Base-by-base conservation (phyloP, 164 flowering plant genomes). In the Santalum album region DNA sequence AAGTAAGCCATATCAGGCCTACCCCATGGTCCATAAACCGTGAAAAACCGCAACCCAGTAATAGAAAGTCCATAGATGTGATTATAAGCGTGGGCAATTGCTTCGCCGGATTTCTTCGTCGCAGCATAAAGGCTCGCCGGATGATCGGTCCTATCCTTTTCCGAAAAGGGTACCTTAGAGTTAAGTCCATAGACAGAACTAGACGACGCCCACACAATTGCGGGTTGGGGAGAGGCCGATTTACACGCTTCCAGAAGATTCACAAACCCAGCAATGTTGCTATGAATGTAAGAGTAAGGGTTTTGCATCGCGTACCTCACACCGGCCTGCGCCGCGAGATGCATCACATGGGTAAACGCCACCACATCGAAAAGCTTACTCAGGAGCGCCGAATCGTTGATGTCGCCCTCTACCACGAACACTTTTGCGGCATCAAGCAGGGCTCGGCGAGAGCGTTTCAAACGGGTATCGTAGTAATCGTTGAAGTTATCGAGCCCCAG, bases 61-160 rank as follows among this genome's bases (percentile, higher is more conserved):
- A 90, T 69, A 0, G 97, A 90, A 53, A 90, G 76, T 0, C 97
- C 97, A 36, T 90, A 76, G 4, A 90, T 90, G 55, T 86, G 95
- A 51, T 86, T 86, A 52, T 86, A 86, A 53, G 88, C 82, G 47
- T 86, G 95, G 16, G 90, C 90, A 54, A 86, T 86, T 50, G 83
- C 95, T 56, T 86, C 95, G 2, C 95, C 95, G 17, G 97, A 96
- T 51, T 90, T 90, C 72, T 90, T 90, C 1, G 96, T 90, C 0
- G 97, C 97, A 1, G 97, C 97, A 60, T 90, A 90, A 12, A 90
- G 65, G 51, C 97, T 90, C 2, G 97, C 97, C 9, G 97, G 97
- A 55, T 82, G 97, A 40, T 90, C 97, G 1, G 97, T 90, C 25
- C 96, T 66, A 51, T 90, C 97, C 32, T 21, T 69, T 35, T 90